Evolutionary conservation across 176 grass and related monocot species (phyloP), one percentile per base, ranked within the genome.

Genomic region (Oryza meridionalis): DNA sequence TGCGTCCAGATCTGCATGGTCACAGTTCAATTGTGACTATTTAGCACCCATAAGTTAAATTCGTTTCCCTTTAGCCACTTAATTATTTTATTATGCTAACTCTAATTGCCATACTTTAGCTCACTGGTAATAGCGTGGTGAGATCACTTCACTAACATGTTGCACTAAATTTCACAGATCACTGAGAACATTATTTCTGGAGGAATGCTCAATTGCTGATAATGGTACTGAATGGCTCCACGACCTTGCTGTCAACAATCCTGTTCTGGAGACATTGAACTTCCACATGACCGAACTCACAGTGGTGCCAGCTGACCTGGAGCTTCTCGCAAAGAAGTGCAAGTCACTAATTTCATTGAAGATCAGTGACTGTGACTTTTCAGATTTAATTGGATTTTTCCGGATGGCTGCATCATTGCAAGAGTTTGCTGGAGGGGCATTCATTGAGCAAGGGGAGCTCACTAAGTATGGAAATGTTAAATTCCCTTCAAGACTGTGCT

Each of bases 351-450:
- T 80, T 77, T 96, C 94, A 12, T 70, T 96, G 84, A 96, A 96
- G 84, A 93, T 96, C 51, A 89, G 94, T 11, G 94, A 96, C 14
- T 86, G 81, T 40, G 94, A 96, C 72, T 69, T 96, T 84, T 91
- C 94, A 70, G 51, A 91, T 80, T 76, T 93, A 55, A 73, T 85
- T 77, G 84, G 24, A 5, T 83, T 96, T 88, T 96, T 93, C 40
- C 88, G 59, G 44, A 70, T 26, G 79, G 88, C 86, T 5, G 77
- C 76, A 80, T 32, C 86, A 40, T 71, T 96, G 78, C 71, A 86
- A 89, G 94, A 93, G 77, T 96, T 96, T 87, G 94, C 83, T 61
- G 94, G 94, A 65, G 91, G 86, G 6, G 70, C 89, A 86, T 87
- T 86, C 79, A 86, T 46, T 67, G 90, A 93, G 10, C 92, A 90